Percentiles rank a stretch among this genome's conserved stretches.
These are phyloP conservation scores for Platanus orientalis DNA, from an alignment of 164 flowering plant genomes.

Conservation along the genomic window DNA sequence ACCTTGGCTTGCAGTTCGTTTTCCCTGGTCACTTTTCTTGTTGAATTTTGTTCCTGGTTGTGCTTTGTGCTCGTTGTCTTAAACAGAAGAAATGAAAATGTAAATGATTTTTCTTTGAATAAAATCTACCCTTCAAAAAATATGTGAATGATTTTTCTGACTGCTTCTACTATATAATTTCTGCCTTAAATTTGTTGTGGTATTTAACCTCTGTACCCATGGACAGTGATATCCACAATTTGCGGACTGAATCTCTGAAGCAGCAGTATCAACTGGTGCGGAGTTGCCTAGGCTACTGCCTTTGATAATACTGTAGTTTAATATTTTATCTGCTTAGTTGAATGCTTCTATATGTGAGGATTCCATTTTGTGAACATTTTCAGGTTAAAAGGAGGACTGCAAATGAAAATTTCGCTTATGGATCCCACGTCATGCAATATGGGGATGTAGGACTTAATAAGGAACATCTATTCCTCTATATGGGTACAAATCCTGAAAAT, in stretches of 20 bases:
- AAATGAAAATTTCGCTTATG: conserved; percentile 30
- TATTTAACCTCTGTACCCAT: conserved; percentile 15
- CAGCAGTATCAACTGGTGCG: conserved; percentile 91
- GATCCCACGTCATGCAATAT: conserved; percentile 93
- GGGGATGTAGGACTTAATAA: conserved; percentile 56
- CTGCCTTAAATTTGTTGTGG: not conserved
- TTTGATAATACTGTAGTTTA: no score
- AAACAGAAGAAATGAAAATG: no score
- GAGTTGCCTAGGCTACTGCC: not conserved
- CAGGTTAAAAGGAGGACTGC: conserved; percentile 77
- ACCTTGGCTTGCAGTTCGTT: no score
- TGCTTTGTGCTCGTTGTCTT: no score
- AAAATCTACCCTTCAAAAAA: no score
- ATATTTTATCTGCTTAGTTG: no score
- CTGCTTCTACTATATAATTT: no score
- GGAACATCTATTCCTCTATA: conserved; percentile 43
- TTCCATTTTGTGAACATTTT: conserved; percentile 13
- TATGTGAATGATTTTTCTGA: no score
- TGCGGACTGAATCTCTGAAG: conserved; percentile 65
- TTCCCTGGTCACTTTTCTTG: no score
- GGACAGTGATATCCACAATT: conserved; percentile 69
- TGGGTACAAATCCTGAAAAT: conserved; percentile 82
- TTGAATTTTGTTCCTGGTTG: no score
- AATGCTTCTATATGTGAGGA: not conserved
- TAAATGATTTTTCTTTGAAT: no score